Conservation (phyloP, 305 asterid species). For the Rubia tinctorum region DNA sequence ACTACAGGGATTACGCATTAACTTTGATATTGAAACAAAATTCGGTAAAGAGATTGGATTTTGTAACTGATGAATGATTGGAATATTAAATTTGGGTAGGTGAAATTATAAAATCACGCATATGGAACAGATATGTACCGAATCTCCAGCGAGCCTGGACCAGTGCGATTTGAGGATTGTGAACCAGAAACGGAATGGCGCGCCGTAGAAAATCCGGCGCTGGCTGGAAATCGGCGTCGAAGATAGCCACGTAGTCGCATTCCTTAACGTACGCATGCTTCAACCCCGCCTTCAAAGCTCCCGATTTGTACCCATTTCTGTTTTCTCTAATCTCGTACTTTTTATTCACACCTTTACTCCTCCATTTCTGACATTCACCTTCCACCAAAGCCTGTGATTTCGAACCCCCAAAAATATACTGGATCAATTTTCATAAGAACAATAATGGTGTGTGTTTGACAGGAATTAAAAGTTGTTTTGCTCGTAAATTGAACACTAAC, state of each 20-base stretch:
- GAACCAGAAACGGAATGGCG: slow-evolving; percentile 67
- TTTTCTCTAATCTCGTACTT: slow-evolving; percentile 81
- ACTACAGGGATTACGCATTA: no score
- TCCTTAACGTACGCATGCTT: slow-evolving; percentile 59
- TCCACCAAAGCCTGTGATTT: slow-evolving; percentile 61
- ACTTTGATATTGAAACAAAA: no score
- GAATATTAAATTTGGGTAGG: neutral
- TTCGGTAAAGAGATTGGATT: no score
- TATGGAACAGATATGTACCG: slow-evolving; percentile 36
- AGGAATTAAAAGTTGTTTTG: no score
- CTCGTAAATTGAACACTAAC: no score
- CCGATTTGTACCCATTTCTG: slow-evolving; percentile 89
- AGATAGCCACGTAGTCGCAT: slow-evolving; percentile 77
- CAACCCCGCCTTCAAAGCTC: slow-evolving; percentile 76
- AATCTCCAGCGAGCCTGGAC: slow-evolving; percentile 95
- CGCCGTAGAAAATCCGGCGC: slow-evolving; percentile 84
- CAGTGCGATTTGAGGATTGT: slow-evolving; percentile 73
- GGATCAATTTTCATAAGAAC: neutral
- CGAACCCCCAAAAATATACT: neutral
- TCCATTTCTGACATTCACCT: slow-evolving; percentile 89
- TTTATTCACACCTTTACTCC: slow-evolving; percentile 78
- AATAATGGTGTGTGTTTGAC: no score
- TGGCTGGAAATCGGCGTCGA: slow-evolving; percentile 93
- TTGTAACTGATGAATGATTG: neutral
- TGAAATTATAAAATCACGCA: neutral